Conservation (phyloP, 2,329 filamentous ascomycete species). For the Aspergillus terreus region DNA sequence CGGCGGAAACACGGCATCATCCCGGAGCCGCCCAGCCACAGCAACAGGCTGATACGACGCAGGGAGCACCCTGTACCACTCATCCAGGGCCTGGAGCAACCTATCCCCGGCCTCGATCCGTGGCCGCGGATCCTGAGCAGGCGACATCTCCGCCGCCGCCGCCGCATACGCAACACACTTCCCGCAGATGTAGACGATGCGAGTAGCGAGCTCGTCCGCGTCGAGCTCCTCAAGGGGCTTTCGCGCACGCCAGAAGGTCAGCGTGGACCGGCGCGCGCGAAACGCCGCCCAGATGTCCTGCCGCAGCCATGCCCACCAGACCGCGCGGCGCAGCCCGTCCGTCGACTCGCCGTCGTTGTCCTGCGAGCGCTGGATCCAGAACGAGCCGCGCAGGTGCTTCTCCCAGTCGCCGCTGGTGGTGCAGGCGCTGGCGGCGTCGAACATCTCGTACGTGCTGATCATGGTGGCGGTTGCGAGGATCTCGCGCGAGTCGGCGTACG, state of each 20-base stretch:
- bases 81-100: conserved; percentile 46
- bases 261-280: conserved; percentile 50
- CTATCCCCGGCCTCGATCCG: conserved; percentile 44
- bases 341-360: conserved; percentile 57
- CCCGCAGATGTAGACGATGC: conserved; percentile 49
- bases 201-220: conserved; percentile 52
- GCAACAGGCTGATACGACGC: conserved; percentile 39
- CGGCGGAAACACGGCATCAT: conserved; percentile 31
- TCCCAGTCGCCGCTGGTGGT: conserved; percentile 51
- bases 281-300: conserved; percentile 65
- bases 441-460: conserved; percentile 63
- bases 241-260: conserved; percentile 56
- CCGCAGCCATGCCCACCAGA: conserved; percentile 63
- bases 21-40: conserved; percentile 12
- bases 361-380: conserved; percentile 61
- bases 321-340: conserved; percentile 51
- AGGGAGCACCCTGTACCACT: conserved; percentile 45
- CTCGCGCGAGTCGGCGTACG: conserved; percentile 52
- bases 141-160: conserved; percentile 38
- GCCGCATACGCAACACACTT: conserved; percentile 53
- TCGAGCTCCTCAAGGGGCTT: conserved; percentile 46
- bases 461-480: conserved; percentile 56
- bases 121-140: conserved; percentile 38
- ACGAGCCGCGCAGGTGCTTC: conserved; percentile 59
- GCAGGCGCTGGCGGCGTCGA: conserved; percentile 42